Evolutionary conservation across 176 grass and related monocot species (phyloP), one percentile per base, ranked within the genome.

Genomic region (Pontederia paniculata): DNA sequence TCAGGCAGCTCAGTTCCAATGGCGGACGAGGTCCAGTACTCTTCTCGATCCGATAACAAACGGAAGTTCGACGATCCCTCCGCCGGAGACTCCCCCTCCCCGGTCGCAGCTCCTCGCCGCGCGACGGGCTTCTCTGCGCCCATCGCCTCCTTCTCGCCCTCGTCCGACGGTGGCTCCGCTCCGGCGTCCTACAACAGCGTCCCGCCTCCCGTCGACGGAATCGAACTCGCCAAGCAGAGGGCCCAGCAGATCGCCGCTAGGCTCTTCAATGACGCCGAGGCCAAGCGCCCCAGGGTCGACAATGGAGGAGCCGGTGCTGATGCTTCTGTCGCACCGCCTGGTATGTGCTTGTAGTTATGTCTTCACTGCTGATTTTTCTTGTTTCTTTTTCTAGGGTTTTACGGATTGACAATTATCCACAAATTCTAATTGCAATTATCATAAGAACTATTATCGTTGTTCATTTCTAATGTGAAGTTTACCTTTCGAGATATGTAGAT

Each of bases 241-340:
- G 91, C 91, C 17, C 86, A 97, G 86, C 77, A 82, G 72, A 90
- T 97, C 53, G 91, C 91, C 4, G 91, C 91, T 18, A 78, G 85
- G 74, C 62, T 97, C n/a, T 88, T 97, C 48, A 97, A 66, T 68
- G 86, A 70, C 45, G 91, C 91, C 21, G 91, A 97, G 74, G 85
- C 86, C 17, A 97, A 90, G 70, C 91, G 91, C 14, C 91, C 91
- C 41, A 81, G 81, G 74, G 48, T 78, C 21, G 91, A 97, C 10
- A 84, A 65, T 68, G 76, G 67, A 58, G 82, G 73, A 51, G 82
- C 77, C 9, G 76, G 68, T 58, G 67, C 64, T 5, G 85, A 70
- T 48, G 28, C 44, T 61, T 44, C 23, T 16, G 50, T 78, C 49
- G 55, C 28, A 37, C 28, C 28, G 28, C 28, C 28, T 37, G 28